Percentiles rank a stretch among this genome's conserved stretches.
These are phyloP conservation scores for Mortierella sp. DNA, from an alignment of 371 early-diverging fungal genomes.

Conservation along the genomic window DNA sequence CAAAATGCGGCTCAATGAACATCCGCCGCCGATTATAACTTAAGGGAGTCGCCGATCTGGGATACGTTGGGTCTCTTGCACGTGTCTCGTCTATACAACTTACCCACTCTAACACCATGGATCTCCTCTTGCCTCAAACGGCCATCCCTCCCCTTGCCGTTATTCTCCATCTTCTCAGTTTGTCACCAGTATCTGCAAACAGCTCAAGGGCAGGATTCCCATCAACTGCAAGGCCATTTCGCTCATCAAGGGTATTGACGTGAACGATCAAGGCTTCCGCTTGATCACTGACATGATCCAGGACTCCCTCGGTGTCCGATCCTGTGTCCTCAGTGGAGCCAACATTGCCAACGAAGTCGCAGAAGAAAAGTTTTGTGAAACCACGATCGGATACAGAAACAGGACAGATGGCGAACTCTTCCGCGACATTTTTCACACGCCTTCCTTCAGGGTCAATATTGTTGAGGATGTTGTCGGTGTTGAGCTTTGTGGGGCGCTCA, in stretches of 20 bases:
- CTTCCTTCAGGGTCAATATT: conserved; percentile 87
- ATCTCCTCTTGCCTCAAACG: too few species aligned
- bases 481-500: conserved; percentile 98
- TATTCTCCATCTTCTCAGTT: conserved; percentile 68
- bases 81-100: too few species aligned
- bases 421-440: conserved; percentile 86
- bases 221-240: conserved; percentile 90
- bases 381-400: conserved; percentile 89
- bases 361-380: conserved; percentile 93
- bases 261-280: conserved; percentile 76
- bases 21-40: conserved; percentile 7
- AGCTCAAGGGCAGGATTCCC: conserved; percentile 78
- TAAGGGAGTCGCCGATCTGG: too few species aligned
- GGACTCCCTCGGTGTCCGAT: conserved; percentile 78
- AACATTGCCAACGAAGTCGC: conserved; percentile 99
- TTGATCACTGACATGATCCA: conserved; percentile 92
- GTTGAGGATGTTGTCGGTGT: conserved; percentile 92
- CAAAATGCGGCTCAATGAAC: conserved; percentile 11
- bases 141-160: too few species aligned
- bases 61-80: too few species aligned
- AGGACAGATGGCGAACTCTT: conserved; percentile 81
- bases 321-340: conserved; percentile 96
- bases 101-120: too few species aligned
- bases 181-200: conserved; percentile 83
- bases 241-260: conserved; percentile 95